These are phyloP conservation scores for Galerina sulciceps DNA, from an alignment of 768 basidiomycete genomes.

Conservation along the genomic window DNA sequence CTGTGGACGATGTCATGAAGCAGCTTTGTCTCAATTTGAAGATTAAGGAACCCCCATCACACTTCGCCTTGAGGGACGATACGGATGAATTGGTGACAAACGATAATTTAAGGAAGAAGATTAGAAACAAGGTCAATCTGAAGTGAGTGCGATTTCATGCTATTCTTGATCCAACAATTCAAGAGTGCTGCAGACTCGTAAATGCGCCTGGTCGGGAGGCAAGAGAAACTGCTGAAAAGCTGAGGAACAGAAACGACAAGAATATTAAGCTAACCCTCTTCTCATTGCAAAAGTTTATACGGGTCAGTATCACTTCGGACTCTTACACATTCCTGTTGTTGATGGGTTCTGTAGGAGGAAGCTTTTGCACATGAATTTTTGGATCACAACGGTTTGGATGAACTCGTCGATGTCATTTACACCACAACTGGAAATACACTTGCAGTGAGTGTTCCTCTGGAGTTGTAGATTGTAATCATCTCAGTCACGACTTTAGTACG, in stretches of 20 bases:
- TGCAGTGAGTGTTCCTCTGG: conserved; percentile 56
- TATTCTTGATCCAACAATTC: not conserved
- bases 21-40: conserved; percentile 84
- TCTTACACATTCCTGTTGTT: not conserved
- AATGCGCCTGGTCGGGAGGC: conserved; percentile 83
- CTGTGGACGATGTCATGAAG: conserved; percentile 83
- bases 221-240: conserved; percentile 72
- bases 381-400: conserved; percentile 67
- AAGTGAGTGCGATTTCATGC: conserved; percentile 54
- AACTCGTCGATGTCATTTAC: conserved; percentile 73
- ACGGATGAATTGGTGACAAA: conserved; percentile 84
- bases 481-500: conserved; percentile 58
- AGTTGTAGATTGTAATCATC: conserved; percentile 5
- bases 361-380: conserved; percentile 83
- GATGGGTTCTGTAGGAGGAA: conserved; percentile 61
- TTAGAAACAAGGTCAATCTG: conserved; percentile 75
- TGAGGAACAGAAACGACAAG: conserved; percentile 61
- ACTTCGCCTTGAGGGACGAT: conserved; percentile 83
- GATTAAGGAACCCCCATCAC: conserved; percentile 70
- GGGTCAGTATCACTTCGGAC: conserved; percentile 44
- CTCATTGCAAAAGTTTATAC: conserved; percentile 79
- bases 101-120: conserved; percentile 83
- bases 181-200: conserved; percentile 58
- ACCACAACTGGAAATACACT: conserved; percentile 79
- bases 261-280: conserved; percentile 72